phyloP scores from a whole-genome alignment of 768 basidiomycete species.

The Lactifluus subvellereus region DNA sequence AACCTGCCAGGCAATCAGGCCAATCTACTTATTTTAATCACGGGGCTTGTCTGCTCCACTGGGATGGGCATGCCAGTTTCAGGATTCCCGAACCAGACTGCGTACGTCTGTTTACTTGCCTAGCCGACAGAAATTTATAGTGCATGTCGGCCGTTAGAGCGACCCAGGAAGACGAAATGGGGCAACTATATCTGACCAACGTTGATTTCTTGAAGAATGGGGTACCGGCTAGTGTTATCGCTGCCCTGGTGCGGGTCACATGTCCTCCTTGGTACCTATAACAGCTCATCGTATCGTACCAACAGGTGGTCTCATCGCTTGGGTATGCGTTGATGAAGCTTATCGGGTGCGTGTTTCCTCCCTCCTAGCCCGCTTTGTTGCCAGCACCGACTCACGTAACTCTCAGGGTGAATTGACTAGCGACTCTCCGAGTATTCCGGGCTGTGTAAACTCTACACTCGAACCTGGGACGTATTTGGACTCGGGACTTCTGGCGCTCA shows the following conservation, averaged over 20 bases:
- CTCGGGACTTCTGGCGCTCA: neutral
- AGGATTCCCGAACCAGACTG: slow-evolving; percentile 98
- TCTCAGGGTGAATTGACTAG: slow-evolving; percentile 6
- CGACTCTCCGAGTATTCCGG: neutral
- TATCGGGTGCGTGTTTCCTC: slow-evolving; percentile 48
- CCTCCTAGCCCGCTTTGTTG: neutral
- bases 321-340: slow-evolving; percentile 73
- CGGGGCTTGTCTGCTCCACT: slow-evolving; percentile 85
- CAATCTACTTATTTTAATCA: slow-evolving; percentile 88
- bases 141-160: slow-evolving; percentile 42
- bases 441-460: neutral
- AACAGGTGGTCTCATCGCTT: slow-evolving; percentile 76
- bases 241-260: slow-evolving; percentile 56
- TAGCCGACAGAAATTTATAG: neutral
- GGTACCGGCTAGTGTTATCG: slow-evolving; percentile 88
- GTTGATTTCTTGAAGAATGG: slow-evolving; percentile 92
- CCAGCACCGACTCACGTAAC: neutral
- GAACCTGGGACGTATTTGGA: neutral
- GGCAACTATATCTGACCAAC: slow-evolving; percentile 78
- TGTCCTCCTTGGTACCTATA: slow-evolving; percentile 6
- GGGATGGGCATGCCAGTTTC: slow-evolving; percentile 99
- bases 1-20: slow-evolving; percentile 62
- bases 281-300: neutral
- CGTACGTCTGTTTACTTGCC: slow-evolving; percentile 47
- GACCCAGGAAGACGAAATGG: slow-evolving; percentile 92